A percentile compares a stretch with the other conserved stretches of the same genome.
phyloP scores from a whole-genome alignment of 805 yeast species.

The Lipomyces yamanashiensis region DNA sequence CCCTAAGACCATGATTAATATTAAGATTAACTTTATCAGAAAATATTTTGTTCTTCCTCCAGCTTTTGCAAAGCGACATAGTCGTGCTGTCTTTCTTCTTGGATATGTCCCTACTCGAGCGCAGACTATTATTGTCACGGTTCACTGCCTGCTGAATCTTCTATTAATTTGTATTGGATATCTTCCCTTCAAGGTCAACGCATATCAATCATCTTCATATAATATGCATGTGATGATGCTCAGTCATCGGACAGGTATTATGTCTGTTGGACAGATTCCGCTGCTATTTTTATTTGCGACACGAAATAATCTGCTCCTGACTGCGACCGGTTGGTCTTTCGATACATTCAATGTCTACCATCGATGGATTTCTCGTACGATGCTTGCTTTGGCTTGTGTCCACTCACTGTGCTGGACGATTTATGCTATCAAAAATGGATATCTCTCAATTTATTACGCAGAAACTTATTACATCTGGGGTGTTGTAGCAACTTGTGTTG shows the following conservation, averaged over 20 bases:
- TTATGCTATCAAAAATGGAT: not conserved
- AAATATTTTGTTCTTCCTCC: conserved; percentile 20
- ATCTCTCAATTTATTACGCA: not conserved
- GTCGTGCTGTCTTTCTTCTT: conserved; percentile 5
- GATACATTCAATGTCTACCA: conserved; percentile 68
- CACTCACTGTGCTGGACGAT: conserved; percentile 50
- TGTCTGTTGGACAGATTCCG: conserved; percentile 50
- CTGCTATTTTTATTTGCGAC: conserved; percentile 68
- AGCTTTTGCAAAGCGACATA: conserved; percentile 11
- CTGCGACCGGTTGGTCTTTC: conserved; percentile 65
- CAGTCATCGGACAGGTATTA: conserved; percentile 39
- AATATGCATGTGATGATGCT: not conserved
- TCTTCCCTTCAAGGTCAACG: not conserved
- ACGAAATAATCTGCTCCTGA: conserved; percentile 70
- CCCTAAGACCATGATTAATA: not conserved
- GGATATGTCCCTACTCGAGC: conserved; percentile 24
- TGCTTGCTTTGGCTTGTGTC: conserved; percentile 54
- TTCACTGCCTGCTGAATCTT: conserved; percentile 12
- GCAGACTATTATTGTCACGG: conserved; percentile 15
- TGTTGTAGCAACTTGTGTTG: conserved; percentile 42
- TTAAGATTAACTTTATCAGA: conserved; percentile 10
- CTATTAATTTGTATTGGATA: conserved; percentile 10
- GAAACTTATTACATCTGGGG: conserved; percentile 42
- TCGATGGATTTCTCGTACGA: conserved; percentile 62
- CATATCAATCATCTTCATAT: not conserved